phyloP scores from a whole-genome alignment of 169 alveolate genomes.

The Ichthyophthirius multifiliis region DNA sequence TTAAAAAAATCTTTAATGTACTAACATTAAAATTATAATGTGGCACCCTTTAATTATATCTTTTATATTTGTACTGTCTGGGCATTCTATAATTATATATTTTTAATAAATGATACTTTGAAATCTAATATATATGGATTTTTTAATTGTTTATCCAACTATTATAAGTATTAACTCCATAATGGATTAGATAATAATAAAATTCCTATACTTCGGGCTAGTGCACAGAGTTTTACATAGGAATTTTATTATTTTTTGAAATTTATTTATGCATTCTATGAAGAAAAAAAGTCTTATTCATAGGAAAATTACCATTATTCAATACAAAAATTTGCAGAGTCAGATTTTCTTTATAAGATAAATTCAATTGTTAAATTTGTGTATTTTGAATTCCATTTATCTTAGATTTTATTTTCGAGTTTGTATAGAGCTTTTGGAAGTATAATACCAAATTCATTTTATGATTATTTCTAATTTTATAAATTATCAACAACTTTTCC shows the following conservation, averaged over 20 bases:
- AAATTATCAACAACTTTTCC: neutral
- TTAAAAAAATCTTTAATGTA: neutral
- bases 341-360: neutral
- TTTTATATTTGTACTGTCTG: neutral
- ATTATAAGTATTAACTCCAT: neutral
- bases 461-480: neutral
- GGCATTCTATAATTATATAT: neutral
- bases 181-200: neutral
- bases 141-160: neutral
- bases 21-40: neutral
- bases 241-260: neutral
- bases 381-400: neutral
- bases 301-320: constrained; percentile 4
- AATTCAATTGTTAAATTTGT: neutral
- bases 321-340: neutral
- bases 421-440: neutral
- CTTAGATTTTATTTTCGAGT: neutral
- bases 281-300: neutral
- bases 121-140: neutral
- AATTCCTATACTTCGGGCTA: neutral
- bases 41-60: neutral
- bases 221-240: neutral
- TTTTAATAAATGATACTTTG: neutral
- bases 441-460: neutral
- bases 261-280: neutral